phyloP scores from a whole-genome alignment of 805 yeast species.

The Yamadazyma akitaensis region DNA sequence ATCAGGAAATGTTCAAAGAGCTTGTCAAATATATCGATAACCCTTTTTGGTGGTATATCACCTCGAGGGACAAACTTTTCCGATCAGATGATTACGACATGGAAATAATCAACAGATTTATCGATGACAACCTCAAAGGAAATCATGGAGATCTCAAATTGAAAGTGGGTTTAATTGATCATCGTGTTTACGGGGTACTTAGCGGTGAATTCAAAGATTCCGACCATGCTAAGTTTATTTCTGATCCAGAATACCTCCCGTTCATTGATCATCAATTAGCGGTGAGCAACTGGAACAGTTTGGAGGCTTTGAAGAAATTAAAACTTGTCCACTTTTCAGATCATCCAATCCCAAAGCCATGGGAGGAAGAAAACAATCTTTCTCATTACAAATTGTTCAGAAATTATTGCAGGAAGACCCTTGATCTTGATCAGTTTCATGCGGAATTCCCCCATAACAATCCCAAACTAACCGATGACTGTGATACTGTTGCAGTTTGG shows the following conservation, averaged over 20 bases:
- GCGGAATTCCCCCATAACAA: conserved; percentile 19
- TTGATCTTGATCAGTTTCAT: conserved; percentile 11
- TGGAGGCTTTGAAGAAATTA: conserved; percentile 23
- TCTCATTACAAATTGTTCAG: conserved; percentile 24
- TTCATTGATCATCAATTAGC: conserved; percentile 16
- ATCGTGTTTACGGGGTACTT: conserved; percentile 47
- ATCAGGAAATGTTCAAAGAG: conserved; percentile 20
- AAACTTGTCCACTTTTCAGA: conserved; percentile 63
- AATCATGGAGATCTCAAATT: conserved; percentile 4
- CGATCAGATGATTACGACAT: conserved; percentile 46
- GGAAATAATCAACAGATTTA: conserved; percentile 47
- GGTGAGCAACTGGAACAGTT: conserved; percentile 33
- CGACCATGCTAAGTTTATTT: conserved; percentile 39
- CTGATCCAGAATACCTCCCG: conserved; percentile 44
- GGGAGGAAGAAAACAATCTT: conserved; percentile 35
- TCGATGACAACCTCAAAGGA: conserved; percentile 21
- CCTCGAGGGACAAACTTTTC: conserved; percentile 20
- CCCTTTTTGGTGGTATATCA: conserved; percentile 29
- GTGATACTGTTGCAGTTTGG: conserved; percentile 31
- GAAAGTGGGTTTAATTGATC: conserved; percentile 43
- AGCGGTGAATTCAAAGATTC: conserved; percentile 45
- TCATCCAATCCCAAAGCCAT: conserved; percentile 64
- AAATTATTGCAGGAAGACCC: conserved; percentile 23
- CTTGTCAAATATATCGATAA: conserved; percentile 21
- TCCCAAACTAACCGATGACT: conserved; percentile 24